Base-by-base conservation (phyloP, 2,329 filamentous ascomycete genomes). In the Penicillium sp. region DNA sequence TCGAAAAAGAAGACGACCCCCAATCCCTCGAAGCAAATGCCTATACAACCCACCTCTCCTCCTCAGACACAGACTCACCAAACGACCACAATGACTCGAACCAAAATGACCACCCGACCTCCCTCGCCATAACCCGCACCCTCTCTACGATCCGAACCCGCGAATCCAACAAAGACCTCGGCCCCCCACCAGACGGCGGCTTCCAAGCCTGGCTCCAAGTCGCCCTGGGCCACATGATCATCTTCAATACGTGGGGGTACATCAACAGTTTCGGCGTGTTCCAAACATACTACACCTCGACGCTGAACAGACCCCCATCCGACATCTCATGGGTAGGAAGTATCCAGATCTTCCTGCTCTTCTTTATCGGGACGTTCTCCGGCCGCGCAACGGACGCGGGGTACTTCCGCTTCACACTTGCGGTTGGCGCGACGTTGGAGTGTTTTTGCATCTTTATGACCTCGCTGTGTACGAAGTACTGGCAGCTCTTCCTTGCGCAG, bases 181-280 rank as follows among this genome's bases (percentile, higher is more conserved):
- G 72, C 0, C 75, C 74, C 11, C 73, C 75, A 10, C 75, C 75
- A 5, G 75, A 85, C 51, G 83, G 83, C 7, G 83, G 83, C 1
- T 63, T 79, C 24, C 65, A 72, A 28, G 83, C 83, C n/a, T 85
- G 82, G 82, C 70, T 76, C 0, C 83, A 85, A 62, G 81, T 81
- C 3, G 73, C 77, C 2, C 72, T 82, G 10, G 78, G 73, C 2
- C 82, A 82, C 61, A 69, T 81, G 44, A 74, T 84, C 42, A 81
- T 83, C 60, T 81, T 85, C 66, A 84, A 81, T 59, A 82, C 83
- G 1, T 86, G 83, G 77, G 75, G 76, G 3, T 81, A 78, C 54
- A 76, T 81, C 62, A 79, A 77, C 40, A 79, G 79, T n/a, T 85
- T 83, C 55, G 82, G 83, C 3, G 77, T 81, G 3, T 85, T 82